Base-by-base conservation (phyloP, 2,329 filamentous ascomycete species). In the Pleoardoris graminearum region DNA sequence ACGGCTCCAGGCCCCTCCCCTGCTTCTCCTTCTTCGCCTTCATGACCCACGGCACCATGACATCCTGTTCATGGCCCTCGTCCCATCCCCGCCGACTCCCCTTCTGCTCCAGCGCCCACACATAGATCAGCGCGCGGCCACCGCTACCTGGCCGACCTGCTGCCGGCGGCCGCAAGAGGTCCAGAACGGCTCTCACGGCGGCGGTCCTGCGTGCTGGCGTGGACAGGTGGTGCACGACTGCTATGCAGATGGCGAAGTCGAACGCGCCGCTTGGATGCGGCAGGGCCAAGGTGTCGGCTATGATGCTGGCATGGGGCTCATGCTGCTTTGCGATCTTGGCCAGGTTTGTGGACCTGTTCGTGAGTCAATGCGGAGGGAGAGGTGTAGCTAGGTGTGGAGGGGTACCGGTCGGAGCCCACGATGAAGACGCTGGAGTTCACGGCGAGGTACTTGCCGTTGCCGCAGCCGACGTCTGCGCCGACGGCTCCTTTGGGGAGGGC, bases 31-130 rank as follows among this genome's bases (percentile, higher is more conserved):
- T 75, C 63, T 74, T 75, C 54, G 65, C 64, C 49, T 75, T 74
- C 74, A 92, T 83, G 21, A 97, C 91, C 94, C 94, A 99, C 12
- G 94, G 92, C 42, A 99, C 94, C 77, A 97, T 88, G 55, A 94
- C 86, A 76, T 99, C 94, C 78, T 97, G 93, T 60, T 88, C 83
- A 56, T 87, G 84, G 17, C 85, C 86, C 70, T 89, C 86, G 68
- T 91, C 86, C 93, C 93, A 99, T 2, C 93, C 93, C 57, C 94
- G 80, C 51, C 94, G 84, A 74, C 91, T 96, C 52, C 79, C 79
- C 63, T 88, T 87, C 76, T 99, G 94, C 79, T 99, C 94, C 17
- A 99, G 80, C 1, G 94, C 94, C 94, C 94, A 97, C 16, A 95
- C 93, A 72, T 94, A 97, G 46, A 97, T 80, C 51, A 97, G 78